Base-by-base conservation (phyloP, 192 early-diverging fungal genomes). In the Coemansia furcata region DNA sequence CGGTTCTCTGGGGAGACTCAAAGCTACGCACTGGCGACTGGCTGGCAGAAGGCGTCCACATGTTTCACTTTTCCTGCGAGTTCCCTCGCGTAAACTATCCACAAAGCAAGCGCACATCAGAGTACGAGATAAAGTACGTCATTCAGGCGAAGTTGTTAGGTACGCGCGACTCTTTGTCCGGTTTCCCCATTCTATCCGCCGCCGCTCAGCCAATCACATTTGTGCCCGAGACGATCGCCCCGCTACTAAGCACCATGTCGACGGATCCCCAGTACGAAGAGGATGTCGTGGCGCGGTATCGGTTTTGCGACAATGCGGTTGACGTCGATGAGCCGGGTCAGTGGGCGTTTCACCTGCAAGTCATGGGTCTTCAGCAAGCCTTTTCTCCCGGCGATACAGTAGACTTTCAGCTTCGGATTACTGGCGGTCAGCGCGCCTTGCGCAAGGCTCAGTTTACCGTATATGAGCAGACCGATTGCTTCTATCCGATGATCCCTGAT, bases 21-120 rank as follows among this genome's bases (percentile, higher is more conserved):
- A 69, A 69, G 30, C 55, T 74, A 21, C 69, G 65, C n/a, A 38
- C 39, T 55, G 7, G 9, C 6, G 60, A 40, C 23, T 37, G 43
- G 55, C 70, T 81, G 39, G 23, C 64, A 0, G 60, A 39, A 1
- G 78, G 78, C 30, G 46, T 81, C 23, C 74, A 81, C 67, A 76
- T 76, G 80, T 82, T 82, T 26, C 80, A 82, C 15, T 82, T 82
- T 44, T 77, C 80, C 23, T 77, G 71, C 76, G 76, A 77, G 57
- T 77, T 82, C 40, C 76, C 76, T 17, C 75, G 74, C 58, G 72
- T 74, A 19, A 82, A 82, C 63, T 82, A 77, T 35, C 80, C 80
- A 30, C 68, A 74, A 38, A 82, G 68, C 71, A 39, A 58, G 30
- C 19, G 62, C 0, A 74, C 80, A 1, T 7, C 55, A 10, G 80